These are phyloP conservation scores for Lichenothelia convexa DNA, from an alignment of 495 filamentous ascomycete genomes.

Conservation along the genomic window DNA sequence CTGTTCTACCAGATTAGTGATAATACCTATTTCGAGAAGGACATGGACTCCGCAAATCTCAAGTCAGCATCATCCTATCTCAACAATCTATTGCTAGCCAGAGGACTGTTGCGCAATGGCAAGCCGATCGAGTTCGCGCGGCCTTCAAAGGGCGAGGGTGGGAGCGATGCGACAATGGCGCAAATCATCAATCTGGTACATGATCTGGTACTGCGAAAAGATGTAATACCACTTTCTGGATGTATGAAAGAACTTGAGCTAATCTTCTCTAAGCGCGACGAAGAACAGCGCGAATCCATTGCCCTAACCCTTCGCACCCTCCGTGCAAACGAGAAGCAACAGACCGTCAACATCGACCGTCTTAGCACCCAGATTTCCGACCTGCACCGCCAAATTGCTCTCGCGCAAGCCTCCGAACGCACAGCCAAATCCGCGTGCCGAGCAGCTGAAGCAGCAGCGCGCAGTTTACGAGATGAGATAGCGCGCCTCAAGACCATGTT, in stretches of 20 bases:
- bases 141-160: slow-evolving; percentile 47
- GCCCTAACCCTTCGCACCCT: slow-evolving; percentile 62
- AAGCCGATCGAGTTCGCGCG: slow-evolving; percentile 68
- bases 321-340: slow-evolving; percentile 35
- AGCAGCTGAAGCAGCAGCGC: slow-evolving; percentile 48
- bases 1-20: too few relatives aligned
- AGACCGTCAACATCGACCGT: slow-evolving; percentile 23
- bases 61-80: slow-evolving; percentile 83
- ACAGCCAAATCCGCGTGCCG: slow-evolving; percentile 48
- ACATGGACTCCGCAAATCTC: slow-evolving; percentile 64
- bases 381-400: slow-evolving; percentile 51
- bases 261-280: slow-evolving; percentile 49
- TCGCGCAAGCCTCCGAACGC: slow-evolving; percentile 56
- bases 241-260: slow-evolving; percentile 1
- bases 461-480: slow-evolving; percentile 61
- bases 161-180: slow-evolving; percentile 52
- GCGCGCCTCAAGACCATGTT: slow-evolving; percentile 56
- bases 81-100: slow-evolving; percentile 84
- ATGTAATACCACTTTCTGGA: slow-evolving; percentile 35
- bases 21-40: too few relatives aligned
- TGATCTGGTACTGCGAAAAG: slow-evolving; percentile 68
- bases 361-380: slow-evolving; percentile 56
- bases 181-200: slow-evolving; percentile 83
- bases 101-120: slow-evolving; percentile 73
- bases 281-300: slow-evolving; percentile 63